Conservation (phyloP, 129 eudicot genomes). For the Chrysanthemum lavandulifolium region DNA sequence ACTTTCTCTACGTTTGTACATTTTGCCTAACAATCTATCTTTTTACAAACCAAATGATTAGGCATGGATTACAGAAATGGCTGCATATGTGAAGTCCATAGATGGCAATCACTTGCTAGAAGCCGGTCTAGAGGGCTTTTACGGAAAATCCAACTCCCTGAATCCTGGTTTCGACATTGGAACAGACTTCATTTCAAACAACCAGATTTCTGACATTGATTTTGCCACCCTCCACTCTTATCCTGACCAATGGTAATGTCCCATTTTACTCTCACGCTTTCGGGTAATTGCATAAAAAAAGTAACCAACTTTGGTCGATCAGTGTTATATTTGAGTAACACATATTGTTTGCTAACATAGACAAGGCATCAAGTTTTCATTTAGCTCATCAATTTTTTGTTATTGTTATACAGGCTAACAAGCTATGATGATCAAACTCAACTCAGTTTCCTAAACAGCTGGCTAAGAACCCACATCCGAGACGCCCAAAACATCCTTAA, state of each 20-base stretch:
- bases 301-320: background rate
- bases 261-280: conserved; percentile 9
- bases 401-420: conserved; percentile 52
- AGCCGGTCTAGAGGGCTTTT: conserved; percentile 94
- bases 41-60: conserved; percentile 25
- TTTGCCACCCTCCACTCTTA: conserved; percentile 88
- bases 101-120: conserved; percentile 87
- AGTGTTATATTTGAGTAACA: background rate
- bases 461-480: conserved; percentile 74
- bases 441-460: conserved; percentile 57
- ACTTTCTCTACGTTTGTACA: background rate
- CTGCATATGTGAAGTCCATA: conserved; percentile 80
- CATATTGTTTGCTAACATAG: background rate
- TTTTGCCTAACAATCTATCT: background rate
- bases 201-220: conserved; percentile 66
- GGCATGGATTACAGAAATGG: conserved; percentile 94
- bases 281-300: background rate
- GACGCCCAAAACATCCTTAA: conserved; percentile 59
- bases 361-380: background rate
- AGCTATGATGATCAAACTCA: conserved; percentile 52
- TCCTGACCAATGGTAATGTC: conserved; percentile 90
- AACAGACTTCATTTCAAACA: conserved; percentile 85
- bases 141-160: conserved; percentile 53
- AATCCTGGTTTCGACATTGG: conserved; percentile 76
- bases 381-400: conserved; percentile 3